Base-by-base conservation (phyloP, 768 basidiomycete genomes). In the Leccinellum luteum region DNA sequence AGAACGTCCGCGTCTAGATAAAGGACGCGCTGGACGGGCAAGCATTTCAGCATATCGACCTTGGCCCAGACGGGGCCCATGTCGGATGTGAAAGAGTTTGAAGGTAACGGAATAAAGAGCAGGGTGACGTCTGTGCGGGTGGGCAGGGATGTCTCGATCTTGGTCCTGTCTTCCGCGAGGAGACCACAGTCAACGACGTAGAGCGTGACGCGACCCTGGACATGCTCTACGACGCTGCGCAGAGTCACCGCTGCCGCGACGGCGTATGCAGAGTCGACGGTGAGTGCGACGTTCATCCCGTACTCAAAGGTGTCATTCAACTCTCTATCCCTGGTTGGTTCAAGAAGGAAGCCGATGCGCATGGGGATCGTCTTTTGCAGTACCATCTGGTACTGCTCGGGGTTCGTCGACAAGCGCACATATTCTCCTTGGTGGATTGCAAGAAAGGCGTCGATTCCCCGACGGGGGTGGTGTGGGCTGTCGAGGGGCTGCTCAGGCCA, bases 361-460 rank as follows among this genome's bases (percentile, higher is more conserved):
- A 82, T 82, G 8, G 79, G 76, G 5, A 66, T 63, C 13, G 67
- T 76, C 70, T 85, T 85, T 58, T 71, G 74, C 34, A 85, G 57
- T n/a, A 83, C 69, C 60, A 84, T 76, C 65, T 85, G 83, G 61
- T 84, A 84, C 54, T 73, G 69, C 17, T 73, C 58, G 9, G 66
- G 63, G 13, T 65, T 63, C 27, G 66, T 64, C 32, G 77, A 75
- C 17, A 85, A 60, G 4, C 66, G 55, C 21, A 74, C 71, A 65
- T 79, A 84, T 64, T 85, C 77, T 41, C 77, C 80, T 4, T 64
- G 61, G 56, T 85, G 85, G 10, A 84, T 74, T 15, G 60, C 58
- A 56, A 85, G 72, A 64, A 85, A 85, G 10, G 79, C 76, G 52
- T 85, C 82, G 54, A 84, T 78, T 4, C 81, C 83, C 0, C 81